Evolutionary conservation across 179 eudicot species (phyloP).

Genomic region (Monotropa hypopitys): DNA sequence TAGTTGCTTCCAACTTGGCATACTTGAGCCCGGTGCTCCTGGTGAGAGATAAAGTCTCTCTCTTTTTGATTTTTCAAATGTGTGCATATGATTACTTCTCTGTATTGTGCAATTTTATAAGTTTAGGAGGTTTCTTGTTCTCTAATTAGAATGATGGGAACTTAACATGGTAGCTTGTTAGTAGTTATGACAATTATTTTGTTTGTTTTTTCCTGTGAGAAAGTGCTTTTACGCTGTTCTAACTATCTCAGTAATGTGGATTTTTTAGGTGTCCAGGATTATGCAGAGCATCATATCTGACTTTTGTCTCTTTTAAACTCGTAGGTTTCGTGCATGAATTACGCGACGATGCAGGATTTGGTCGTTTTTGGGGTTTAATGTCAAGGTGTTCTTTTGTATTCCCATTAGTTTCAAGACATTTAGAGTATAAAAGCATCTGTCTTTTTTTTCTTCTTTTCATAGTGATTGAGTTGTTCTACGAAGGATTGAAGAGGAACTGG

Average conservation of each 20-base stretch:
- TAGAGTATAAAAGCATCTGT: neutral
- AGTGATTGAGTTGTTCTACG: neutral
- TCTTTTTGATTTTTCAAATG: neutral
- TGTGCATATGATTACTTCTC: neutral
- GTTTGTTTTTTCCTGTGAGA: neutral
- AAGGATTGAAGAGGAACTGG: neutral
- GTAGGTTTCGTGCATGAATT: constrained; percentile 62
- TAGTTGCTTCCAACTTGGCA: constrained; percentile 57
- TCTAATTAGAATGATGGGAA: neutral
- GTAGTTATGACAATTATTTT: neutral
- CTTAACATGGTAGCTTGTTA: neutral
- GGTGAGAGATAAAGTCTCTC: constrained; percentile 30
- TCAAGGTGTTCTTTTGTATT: constrained; percentile 45
- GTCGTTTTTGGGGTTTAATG: constrained; percentile 87
- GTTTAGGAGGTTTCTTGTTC: neutral
- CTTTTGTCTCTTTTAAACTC: constrained; percentile 4
- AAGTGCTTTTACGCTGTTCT: neutral
- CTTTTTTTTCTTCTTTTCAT: neutral
- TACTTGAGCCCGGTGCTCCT: constrained; percentile 50
- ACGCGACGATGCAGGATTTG: constrained; percentile 77
- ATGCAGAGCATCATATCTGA: neutral
- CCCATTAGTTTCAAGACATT: neutral
- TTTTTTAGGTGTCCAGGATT: neutral
- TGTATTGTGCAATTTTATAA: neutral
- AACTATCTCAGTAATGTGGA: neutral